Percentiles rank a stretch among this genome's conserved stretches.
Evolutionary conservation across 2,329 filamentous ascomycete genomes (phyloP).

Genomic region (Hyphodiscus sp.): DNA sequence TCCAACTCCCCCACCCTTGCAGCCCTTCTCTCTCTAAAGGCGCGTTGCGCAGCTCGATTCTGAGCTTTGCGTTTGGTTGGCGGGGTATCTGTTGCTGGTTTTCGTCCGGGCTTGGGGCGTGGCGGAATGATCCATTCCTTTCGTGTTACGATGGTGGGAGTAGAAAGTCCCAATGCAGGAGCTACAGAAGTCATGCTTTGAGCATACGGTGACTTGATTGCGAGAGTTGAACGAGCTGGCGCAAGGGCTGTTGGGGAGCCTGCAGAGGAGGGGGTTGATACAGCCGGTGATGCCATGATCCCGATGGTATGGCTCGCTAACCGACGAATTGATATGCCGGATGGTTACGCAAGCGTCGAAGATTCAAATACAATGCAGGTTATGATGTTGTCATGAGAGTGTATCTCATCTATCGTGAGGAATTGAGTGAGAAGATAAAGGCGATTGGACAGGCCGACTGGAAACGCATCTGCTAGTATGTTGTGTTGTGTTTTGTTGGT

Average conservation of each 20-base stretch:
- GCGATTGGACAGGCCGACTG: too few relatives aligned
- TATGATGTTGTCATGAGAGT: background rate
- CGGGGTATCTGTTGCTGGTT: conserved; percentile 88
- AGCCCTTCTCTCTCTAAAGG: conserved; percentile 81
- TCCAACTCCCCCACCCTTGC: conserved; percentile 75
- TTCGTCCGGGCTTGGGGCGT: conserved; percentile 82
- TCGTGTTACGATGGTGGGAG: conserved; percentile 55
- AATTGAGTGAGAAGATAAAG: background rate
- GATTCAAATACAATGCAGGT: background rate
- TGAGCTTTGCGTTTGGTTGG: conserved; percentile 91
- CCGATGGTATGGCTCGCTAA: background rate
- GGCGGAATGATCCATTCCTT: conserved; percentile 85
- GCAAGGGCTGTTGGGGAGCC: conserved; percentile 31
- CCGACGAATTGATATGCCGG: background rate
- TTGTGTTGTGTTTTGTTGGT: too few relatives aligned
- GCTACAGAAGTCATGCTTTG: conserved; percentile 18
- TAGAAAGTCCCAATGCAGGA: conserved; percentile 30
- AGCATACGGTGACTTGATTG: conserved; percentile 26
- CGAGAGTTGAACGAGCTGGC: conserved; percentile 30
- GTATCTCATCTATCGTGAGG: background rate
- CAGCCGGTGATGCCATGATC: conserved; percentile 33
- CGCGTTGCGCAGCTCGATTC: conserved; percentile 85
- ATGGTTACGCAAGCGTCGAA: background rate
- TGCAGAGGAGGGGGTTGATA: conserved; percentile 34
- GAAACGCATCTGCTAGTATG: background rate